Base-by-base conservation (phyloP, 345 rosid genomes). In the Gossypium australe region DNA sequence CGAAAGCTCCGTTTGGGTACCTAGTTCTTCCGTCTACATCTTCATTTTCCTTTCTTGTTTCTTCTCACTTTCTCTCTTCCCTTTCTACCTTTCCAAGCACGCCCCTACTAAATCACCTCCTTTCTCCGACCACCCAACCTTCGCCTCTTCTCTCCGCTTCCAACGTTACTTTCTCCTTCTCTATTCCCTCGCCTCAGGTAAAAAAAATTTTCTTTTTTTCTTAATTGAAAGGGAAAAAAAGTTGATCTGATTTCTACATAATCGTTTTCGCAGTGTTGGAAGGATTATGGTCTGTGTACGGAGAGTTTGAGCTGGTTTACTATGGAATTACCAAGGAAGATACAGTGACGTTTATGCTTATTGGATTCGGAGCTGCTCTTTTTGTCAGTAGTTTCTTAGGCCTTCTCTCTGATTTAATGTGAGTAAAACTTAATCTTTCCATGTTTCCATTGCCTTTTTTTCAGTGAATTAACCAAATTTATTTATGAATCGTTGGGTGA, bases 141-240 rank as follows among this genome's bases (percentile, higher is more conserved):
- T 92, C 51, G 77, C 88, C 43, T 80, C 88, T 27, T 84, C 85
- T 59, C 78, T 76, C 34, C 86, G 87, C 4, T 91, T 88, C 82
- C 95, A 86, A 59, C 88, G 90, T 20, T 81, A 83, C 80, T 91
- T 93, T 81, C 83, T 95, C 69, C 55, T 88, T 76, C 69, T 91
- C 62, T 91, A 83, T 79, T 84, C 90, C 56, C 87, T 94, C 78
- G 90, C 95, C 67, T 87, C 98, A 84, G 97, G 98, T 92, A 49
- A 0, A 20, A 20, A 20, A 20, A 20, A 20, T 0, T 0, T 20
- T 2, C 2, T 14, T 51, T 12, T 3, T 51, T 14, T 13, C 4
- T 12, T 2, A 63, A 13, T 27, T 27, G 13, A 14, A 4, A 29
- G 29, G 24, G 11, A 67, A 45, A 45, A 47, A 24, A 48, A 24